Evolutionary conservation across 2,329 filamentous ascomycete species (phyloP), one percentile per base, ranked within the genome.

Genomic region (Aspergillus terreus): DNA sequence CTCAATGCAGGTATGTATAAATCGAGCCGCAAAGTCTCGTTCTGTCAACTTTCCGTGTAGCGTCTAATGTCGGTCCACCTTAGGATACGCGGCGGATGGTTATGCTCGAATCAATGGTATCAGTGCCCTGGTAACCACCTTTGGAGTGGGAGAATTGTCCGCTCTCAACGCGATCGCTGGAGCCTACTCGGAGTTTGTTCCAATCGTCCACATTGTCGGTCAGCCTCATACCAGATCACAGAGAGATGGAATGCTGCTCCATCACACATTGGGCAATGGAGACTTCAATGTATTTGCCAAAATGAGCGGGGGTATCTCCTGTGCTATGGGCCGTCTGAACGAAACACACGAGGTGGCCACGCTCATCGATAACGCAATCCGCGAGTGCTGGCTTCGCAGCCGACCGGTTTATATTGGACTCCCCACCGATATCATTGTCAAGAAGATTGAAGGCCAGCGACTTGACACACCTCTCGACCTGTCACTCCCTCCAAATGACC

Each of bases 331-430:
- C 49, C 85, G 86, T 61, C 78, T 95, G 51, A 85, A 83, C 65
- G 80, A 88, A 56, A 82, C 86, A 1, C 71, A 78, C 52, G 85
- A 88, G 58, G 87, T 88, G 40, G 85, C 89, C 9, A 75, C 78
- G 12, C 82, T 90, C 63, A 92, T 95, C 60, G 91, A 95, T 67
- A 80, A 88, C 62, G 83, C 87, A 3, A 79, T 95, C 25, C 81
- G 82, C 30, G 80, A 90, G 71, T 94, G 89, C 68, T 90, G 82
- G 75, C 71, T 89, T 42, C 78, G 82, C 51, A 89, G 85, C 54
- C 81, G 87, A 17, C 91, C 91, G 2, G 88, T 95, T 46, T 95
- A 95, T 71, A 84, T 95, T 61, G 86, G 86, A 66, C 76, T 95
- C 7, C 90, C 91, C 2, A 89, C 87, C 14, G 89, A 95, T 66